Evolutionary conservation across 1,284 basidiomycete genomes (phyloP).

Genomic region (Sporisorium exsertum): DNA sequence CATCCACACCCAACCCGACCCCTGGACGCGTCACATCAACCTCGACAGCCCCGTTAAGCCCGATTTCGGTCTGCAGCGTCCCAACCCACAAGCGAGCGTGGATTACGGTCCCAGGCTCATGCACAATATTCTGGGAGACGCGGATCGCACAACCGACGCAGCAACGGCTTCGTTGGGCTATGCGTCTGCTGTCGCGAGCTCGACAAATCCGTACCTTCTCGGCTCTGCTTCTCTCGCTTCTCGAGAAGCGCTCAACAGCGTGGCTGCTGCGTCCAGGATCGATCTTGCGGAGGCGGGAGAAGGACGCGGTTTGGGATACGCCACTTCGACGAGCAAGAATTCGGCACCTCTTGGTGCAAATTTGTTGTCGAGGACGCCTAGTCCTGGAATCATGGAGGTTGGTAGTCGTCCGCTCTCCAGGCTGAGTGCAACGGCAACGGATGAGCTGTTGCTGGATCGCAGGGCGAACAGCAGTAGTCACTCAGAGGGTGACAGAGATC

Average conservation of each 20-base stretch:
- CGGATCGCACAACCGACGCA: slow-evolving; percentile 7
- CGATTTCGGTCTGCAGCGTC: background rate
- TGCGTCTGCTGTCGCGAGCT: slow-evolving; percentile 27
- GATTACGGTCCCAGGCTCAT: slow-evolving; percentile 16
- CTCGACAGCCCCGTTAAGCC: slow-evolving; percentile 8
- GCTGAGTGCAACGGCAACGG: background rate
- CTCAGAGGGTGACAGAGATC: background rate
- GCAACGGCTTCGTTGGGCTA: slow-evolving; percentile 16
- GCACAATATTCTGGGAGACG: slow-evolving; percentile 1
- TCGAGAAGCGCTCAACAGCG: slow-evolving; percentile 11
- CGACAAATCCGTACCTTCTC: slow-evolving; percentile 27
- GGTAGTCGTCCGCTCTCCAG: background rate
- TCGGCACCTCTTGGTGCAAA: background rate
- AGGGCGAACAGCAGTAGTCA: background rate
- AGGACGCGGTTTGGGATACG: background rate
- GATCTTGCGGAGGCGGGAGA: background rate
- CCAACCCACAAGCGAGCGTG: background rate
- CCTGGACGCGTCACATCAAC: slow-evolving; percentile 23
- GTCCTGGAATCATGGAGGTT: background rate
- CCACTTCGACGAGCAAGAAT: slow-evolving; percentile 11
- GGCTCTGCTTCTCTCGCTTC: slow-evolving; percentile 13
- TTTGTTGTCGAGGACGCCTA: background rate
- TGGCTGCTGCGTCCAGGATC: background rate
- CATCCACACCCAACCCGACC: slow-evolving; percentile 29
- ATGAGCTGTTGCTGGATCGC: background rate